These are phyloP conservation scores for Penicillium goetzii DNA, from an alignment of 495 filamentous ascomycete genomes.

Conservation along the genomic window DNA sequence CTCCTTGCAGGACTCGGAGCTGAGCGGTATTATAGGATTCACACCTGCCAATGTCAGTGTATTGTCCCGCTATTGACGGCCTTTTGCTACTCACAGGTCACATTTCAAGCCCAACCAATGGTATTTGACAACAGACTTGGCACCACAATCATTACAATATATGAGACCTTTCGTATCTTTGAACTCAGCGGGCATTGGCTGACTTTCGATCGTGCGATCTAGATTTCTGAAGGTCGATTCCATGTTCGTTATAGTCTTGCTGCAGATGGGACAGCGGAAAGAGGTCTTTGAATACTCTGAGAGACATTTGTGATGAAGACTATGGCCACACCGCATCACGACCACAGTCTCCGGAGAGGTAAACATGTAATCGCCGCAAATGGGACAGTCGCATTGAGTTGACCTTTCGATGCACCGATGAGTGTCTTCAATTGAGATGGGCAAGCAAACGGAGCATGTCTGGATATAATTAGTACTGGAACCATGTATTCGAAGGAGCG, in stretches of 20 bases:
- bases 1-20: constrained; percentile 61
- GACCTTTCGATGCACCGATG: constrained; percentile 95
- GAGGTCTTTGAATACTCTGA: constrained; percentile 80
- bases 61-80: background rate
- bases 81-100: constrained; percentile 55
- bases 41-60: constrained; percentile 52
- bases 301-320: constrained; percentile 88
- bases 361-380: constrained; percentile 97
- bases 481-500: background rate
- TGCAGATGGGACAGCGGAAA: constrained; percentile 95
- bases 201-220: constrained; percentile 78
- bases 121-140: constrained; percentile 81
- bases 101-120: constrained; percentile 97
- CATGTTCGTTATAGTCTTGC: constrained; percentile 93
- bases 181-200: constrained; percentile 91
- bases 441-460: constrained; percentile 91
- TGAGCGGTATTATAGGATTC: constrained; percentile 84
- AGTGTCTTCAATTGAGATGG: constrained; percentile 74
- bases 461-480: constrained; percentile 38
- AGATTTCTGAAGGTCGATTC: constrained; percentile 90
- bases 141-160: constrained; percentile 92
- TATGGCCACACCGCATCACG: constrained; percentile 95
- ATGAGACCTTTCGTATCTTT: constrained; percentile 77
- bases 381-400: constrained; percentile 96
- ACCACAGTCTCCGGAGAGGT: constrained; percentile 87